Evolutionary conservation across 2,329 filamentous ascomycete genomes (phyloP), one percentile per base, ranked within the genome.

Genomic region (Calonectria honghensis): DNA sequence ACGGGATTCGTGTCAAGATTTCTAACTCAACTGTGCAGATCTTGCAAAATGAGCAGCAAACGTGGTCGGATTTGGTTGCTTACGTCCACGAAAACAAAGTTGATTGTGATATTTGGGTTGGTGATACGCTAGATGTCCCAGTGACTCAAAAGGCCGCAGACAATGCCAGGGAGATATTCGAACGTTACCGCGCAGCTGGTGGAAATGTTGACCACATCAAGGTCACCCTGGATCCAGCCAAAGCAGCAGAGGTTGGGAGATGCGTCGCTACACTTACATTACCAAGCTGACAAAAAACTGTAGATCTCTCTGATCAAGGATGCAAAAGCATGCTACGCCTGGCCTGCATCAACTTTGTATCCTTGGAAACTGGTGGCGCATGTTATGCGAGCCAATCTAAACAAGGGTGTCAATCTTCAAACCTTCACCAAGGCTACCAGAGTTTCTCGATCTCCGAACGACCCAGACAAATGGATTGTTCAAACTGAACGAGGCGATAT

Each of bases 31-130:
- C 48, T 16, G 16, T 18, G 2, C 41, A 75, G 74, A 74, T 75
- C 31, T 64, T 75, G 3, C 27, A 75, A 29, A 75, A 73, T 13
- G 71, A 75, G 20, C 68, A 75, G 35, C 67, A 68, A 29, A 75
- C 74, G 6, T 75, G 74, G 74, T 68, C 71, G 5, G 35, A 68
- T 10, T 48, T 75, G 27, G 74, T 75, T 13, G 7, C 41, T 3
- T 76, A 70, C 16, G 67, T 76, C n/a, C 72, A n/a, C 14, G 51
- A 63, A 32, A 74, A 76, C 35, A 18, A 72, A 13, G 67, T 74
- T 13, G 72, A 74, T 65, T 76, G 74, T 32, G 74, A 74, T 31
- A 68, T 76, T 27, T 76, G 74, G 72, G 74, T 76, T 5, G 74
- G 74, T 0, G 74, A 76, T 24, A 76, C 74, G 3, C 66, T 76